Percentiles rank a stretch among this genome's conserved stretches.
Conservation (phyloP, 2,329 filamentous ascomycete genomes). For the Calonectria naviculata region DNA sequence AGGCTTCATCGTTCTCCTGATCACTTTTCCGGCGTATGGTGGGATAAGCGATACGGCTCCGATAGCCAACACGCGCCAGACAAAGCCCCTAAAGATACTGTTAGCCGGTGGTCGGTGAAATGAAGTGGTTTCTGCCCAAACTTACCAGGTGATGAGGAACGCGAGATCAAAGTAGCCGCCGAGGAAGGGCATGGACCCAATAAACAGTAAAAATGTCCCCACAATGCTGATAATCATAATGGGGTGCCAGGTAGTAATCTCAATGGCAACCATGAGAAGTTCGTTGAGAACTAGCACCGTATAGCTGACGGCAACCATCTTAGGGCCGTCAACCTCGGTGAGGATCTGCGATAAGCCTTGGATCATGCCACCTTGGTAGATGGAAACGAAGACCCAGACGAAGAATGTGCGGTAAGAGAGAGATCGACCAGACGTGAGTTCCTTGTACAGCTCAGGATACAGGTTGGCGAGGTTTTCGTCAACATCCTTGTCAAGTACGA, state of each 20-base stretch:
- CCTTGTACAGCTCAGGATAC: constrained; percentile 97
- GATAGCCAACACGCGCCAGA: constrained; percentile 89
- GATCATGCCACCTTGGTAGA: constrained; percentile 96
- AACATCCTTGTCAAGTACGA: constrained; percentile 95
- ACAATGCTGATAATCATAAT: constrained; percentile 89
- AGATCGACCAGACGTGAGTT: constrained; percentile 88
- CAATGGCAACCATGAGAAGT: constrained; percentile 95
- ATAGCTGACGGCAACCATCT: constrained; percentile 92
- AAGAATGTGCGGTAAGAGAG: constrained; percentile 96
- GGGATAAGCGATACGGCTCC: constrained; percentile 84
- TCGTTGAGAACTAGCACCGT: constrained; percentile 94
- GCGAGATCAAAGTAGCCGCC: constrained; percentile 88
- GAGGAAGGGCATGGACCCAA: constrained; percentile 86
- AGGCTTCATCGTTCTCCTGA: constrained; percentile 86
- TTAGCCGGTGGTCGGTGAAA: constrained; percentile 24
- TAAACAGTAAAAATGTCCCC: constrained; percentile 84
- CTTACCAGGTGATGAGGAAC: constrained; percentile 78
- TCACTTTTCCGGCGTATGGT: constrained; percentile 87
- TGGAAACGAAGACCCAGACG: constrained; percentile 92
- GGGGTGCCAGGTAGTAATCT: constrained; percentile 97
- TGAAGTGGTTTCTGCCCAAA: constrained; percentile 18
- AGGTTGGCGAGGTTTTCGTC: constrained; percentile 93
- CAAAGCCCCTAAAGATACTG: constrained; percentile 72
- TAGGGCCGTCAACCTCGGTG: constrained; percentile 77
- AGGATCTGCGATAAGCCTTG: constrained; percentile 94